phyloP scores from a whole-genome alignment of 306 rosid genomes.

The Parietaria judaica region DNA sequence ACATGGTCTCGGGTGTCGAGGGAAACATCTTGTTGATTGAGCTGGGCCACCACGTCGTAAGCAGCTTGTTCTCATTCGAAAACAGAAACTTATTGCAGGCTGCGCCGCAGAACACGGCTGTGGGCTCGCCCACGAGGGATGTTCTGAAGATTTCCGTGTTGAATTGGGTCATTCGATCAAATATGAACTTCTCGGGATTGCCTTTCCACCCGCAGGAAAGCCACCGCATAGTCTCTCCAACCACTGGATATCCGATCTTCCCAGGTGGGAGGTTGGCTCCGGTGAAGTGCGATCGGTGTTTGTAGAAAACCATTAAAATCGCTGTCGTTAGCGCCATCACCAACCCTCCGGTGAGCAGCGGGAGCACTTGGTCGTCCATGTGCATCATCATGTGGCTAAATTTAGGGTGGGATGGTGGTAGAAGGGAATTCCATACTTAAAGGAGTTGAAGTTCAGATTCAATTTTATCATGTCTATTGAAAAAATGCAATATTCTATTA shows the following conservation, averaged over 20 bases:
- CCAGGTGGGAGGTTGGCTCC: conserved; percentile 65
- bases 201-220: conserved; percentile 72
- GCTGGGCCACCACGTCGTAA: conserved; percentile 72
- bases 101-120: conserved; percentile 58
- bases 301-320: conserved; percentile 44
- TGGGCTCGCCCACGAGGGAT: conserved; percentile 46
- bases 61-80: conserved; percentile 76
- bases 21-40: conserved; percentile 72
- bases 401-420: too few relatives aligned
- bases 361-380: conserved; percentile 35
- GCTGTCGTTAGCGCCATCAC: conserved; percentile 31
- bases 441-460: too few relatives aligned
- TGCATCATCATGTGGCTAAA: too few relatives aligned
- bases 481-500: too few relatives aligned
- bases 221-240: conserved; percentile 77
- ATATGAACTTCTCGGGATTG: conserved; percentile 78
- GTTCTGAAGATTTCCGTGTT: conserved; percentile 57
- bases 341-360: conserved; percentile 36
- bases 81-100: conserved; percentile 75
- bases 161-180: conserved; percentile 57
- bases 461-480: too few relatives aligned
- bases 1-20: conserved; percentile 23
- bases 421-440: too few relatives aligned
- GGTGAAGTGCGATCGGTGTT: conserved; percentile 31
- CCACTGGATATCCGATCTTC: conserved; percentile 48